phyloP scores from a whole-genome alignment of 108 stramenopile genomes.

The Nannochloropsis gaditana region DNA sequence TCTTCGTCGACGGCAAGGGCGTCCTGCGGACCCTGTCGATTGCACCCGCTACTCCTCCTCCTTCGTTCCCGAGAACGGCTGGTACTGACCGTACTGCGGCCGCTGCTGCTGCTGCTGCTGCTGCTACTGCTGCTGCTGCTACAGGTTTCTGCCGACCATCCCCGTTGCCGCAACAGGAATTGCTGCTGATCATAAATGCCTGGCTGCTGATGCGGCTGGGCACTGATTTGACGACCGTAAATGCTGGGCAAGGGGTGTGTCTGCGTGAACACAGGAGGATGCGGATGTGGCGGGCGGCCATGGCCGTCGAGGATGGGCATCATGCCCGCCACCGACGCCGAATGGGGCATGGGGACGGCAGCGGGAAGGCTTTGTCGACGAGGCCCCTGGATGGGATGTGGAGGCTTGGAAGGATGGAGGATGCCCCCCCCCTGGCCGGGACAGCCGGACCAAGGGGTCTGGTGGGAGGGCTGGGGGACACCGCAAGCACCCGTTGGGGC shows the following conservation, averaged over 20 bases:
- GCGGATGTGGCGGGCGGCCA: not conserved
- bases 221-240: not conserved
- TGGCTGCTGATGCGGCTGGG: not conserved
- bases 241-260: constrained; percentile 5
- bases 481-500: not conserved
- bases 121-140: not conserved
- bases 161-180: not conserved
- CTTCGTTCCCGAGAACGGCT: constrained; percentile 10
- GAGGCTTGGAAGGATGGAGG: too few species aligned
- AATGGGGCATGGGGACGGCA: too few species aligned
- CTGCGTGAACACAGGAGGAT: not conserved
- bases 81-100: not conserved
- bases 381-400: too few species aligned
- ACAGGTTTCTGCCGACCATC: not conserved
- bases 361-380: too few species aligned
- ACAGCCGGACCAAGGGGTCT: too few species aligned
- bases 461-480: too few species aligned
- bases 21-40: not conserved
- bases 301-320: not conserved
- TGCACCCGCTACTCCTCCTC: not conserved
- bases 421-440: too few species aligned
- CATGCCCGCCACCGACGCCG: not conserved
- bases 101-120: not conserved
- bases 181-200: not conserved
- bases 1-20: not conserved